A percentile compares a stretch with the other conserved stretches of the same genome.
Evolutionary conservation across 2,329 filamentous ascomycete species (phyloP).

Genomic region (Penicillium fuscoglaucum): DNA sequence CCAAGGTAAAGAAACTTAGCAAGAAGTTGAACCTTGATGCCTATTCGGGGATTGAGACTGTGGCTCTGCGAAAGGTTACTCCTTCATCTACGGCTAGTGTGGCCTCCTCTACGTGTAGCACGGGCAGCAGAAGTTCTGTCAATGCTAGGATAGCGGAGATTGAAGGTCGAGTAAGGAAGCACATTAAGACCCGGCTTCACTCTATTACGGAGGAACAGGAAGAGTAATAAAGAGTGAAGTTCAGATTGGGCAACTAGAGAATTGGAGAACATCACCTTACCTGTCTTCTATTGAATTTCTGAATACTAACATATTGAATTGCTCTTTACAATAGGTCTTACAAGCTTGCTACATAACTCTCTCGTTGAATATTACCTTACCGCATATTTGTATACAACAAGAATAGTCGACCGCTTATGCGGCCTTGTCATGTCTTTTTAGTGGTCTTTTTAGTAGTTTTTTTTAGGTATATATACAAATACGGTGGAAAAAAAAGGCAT

Average conservation of each 20-base stretch:
- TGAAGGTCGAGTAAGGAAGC: not conserved
- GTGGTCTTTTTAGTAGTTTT: too few species aligned
- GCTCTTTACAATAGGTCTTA: not conserved
- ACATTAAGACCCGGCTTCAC: not conserved
- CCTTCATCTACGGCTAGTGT: not conserved
- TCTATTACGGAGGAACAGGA: not conserved
- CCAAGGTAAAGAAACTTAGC: not conserved
- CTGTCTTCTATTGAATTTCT: not conserved
- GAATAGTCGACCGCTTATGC: too few species aligned
- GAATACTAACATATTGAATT: not conserved
- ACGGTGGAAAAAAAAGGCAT: too few species aligned
- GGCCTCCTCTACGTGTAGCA: not conserved
- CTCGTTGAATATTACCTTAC: too few species aligned
- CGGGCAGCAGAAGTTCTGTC: not conserved
- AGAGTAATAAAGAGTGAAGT: not conserved
- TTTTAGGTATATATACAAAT: too few species aligned
- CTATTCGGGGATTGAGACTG: not conserved
- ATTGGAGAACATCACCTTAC: not conserved
- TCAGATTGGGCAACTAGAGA: not conserved
- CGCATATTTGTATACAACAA: too few species aligned
- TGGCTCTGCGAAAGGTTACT: not conserved
- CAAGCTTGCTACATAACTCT: not conserved
- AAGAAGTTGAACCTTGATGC: not conserved
- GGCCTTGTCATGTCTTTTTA: too few species aligned
- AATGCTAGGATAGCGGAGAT: constrained; percentile 4